phyloP scores from a whole-genome alignment of 176 grass and related monocot species.

The Hordeum vulgare region MorexV3_pseudomolecules_assembly NC_058522.1:428058137-428058636 shows the following conservation, averaged over 20 bases:
- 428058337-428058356: conserved; percentile 7
- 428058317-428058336: neutral
- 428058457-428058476: neutral
- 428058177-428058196: neutral
- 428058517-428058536: neutral
- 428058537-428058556: neutral
- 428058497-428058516: neutral
- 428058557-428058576: neutral
- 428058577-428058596: neutral
- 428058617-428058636: neutral
- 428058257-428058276: neutral
- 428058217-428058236: neutral
- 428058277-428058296: neutral
- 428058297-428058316: conserved; percentile 8
- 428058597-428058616: neutral
- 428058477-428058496: neutral
- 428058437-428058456: neutral
- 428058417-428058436: neutral
- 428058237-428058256: neutral
- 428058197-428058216: neutral
- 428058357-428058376: neutral
- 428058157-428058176: neutral
- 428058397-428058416: neutral
- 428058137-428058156: neutral
- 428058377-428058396: neutral